Evolutionary conservation across 345 rosid species (phyloP).

Genomic region (Microcos paniculata): DNA sequence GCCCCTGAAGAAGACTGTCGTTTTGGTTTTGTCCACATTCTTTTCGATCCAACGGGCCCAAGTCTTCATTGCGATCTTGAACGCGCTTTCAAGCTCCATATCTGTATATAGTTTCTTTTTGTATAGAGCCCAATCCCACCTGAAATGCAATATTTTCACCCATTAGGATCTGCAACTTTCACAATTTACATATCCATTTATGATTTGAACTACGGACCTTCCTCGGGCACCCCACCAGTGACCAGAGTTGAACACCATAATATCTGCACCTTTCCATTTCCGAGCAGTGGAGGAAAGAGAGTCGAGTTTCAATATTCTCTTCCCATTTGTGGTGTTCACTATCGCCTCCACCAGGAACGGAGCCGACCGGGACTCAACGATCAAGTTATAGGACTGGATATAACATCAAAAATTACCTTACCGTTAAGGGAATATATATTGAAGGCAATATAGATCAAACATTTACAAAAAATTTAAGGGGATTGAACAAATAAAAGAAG

Average conservation of each 20-base stretch:
- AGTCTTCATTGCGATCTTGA: slow-evolving; percentile 31
- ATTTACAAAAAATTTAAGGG: not conserved
- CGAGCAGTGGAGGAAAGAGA: slow-evolving; percentile 25
- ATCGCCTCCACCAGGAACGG: slow-evolving; percentile 42
- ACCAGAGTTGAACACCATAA: slow-evolving; percentile 53
- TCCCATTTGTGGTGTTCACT: slow-evolving; percentile 20
- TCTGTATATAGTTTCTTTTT: slow-evolving; percentile 24
- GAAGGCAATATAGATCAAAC: not conserved
- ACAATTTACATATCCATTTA: not conserved
- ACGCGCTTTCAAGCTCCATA: slow-evolving; percentile 34
- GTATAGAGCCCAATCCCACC: slow-evolving; percentile 42
- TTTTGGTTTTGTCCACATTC: slow-evolving; percentile 25
- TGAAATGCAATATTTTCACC: slow-evolving; percentile 13
- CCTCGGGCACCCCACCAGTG: slow-evolving; percentile 46
- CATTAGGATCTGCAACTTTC: not conserved
- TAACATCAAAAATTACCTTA: not conserved
- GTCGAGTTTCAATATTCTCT: slow-evolving; percentile 37
- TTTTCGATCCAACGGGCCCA: slow-evolving; percentile 46
- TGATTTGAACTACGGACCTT: slow-evolving; percentile 25
- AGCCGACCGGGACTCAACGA: slow-evolving; percentile 50
- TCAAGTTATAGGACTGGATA: slow-evolving; percentile 44
- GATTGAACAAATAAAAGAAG: too few relatives aligned
- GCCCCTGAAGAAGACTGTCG: slow-evolving; percentile 43
- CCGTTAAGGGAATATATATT: not conserved
- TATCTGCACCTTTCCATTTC: slow-evolving; percentile 42